These are phyloP conservation scores for Vicia sativa DNA, from an alignment of 306 rosid species.

Conservation along the genomic window DNA sequence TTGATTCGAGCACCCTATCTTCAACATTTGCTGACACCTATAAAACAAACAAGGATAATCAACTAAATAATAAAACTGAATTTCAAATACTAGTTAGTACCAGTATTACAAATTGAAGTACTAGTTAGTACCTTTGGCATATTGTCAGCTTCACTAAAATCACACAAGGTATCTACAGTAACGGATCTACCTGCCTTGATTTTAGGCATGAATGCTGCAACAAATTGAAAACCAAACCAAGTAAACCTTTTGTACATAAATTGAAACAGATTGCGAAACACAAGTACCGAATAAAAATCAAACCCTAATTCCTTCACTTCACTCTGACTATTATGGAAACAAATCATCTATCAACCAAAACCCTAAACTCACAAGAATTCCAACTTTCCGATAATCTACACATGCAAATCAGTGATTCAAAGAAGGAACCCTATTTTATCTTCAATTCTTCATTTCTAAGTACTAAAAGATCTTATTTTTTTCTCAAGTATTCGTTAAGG, in stretches of 20 bases:
- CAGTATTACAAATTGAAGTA: slow-evolving; percentile 5
- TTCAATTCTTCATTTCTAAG: slow-evolving; percentile 3
- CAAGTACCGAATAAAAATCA: too few relatives aligned
- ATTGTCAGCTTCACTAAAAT: slow-evolving; percentile 73
- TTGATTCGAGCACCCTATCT: slow-evolving; percentile 31
- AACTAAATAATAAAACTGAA: slow-evolving; percentile 3
- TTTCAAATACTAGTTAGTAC: neutral
- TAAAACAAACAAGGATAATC: slow-evolving; percentile 31
- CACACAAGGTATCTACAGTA: slow-evolving; percentile 71
- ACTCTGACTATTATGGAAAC: neutral
- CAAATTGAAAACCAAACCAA: slow-evolving; percentile 30
- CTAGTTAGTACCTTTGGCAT: slow-evolving; percentile 54
- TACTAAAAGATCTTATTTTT: neutral
- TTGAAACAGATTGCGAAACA: too few relatives aligned
- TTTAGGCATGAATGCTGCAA: slow-evolving; percentile 91
- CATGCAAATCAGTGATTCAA: neutral
- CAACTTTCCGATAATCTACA: neutral
- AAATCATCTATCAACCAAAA: neutral
- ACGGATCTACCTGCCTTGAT: slow-evolving; percentile 82
- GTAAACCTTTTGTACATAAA: neutral
- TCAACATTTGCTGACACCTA: slow-evolving; percentile 57
- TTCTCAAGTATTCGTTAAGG: neutral
- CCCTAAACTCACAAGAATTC: neutral
- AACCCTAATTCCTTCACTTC: too few relatives aligned
- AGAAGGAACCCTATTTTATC: slow-evolving; percentile 9